Conservation (phyloP, 257 asterid genomes). For the Fraxinus pennsylvanica region DNA sequence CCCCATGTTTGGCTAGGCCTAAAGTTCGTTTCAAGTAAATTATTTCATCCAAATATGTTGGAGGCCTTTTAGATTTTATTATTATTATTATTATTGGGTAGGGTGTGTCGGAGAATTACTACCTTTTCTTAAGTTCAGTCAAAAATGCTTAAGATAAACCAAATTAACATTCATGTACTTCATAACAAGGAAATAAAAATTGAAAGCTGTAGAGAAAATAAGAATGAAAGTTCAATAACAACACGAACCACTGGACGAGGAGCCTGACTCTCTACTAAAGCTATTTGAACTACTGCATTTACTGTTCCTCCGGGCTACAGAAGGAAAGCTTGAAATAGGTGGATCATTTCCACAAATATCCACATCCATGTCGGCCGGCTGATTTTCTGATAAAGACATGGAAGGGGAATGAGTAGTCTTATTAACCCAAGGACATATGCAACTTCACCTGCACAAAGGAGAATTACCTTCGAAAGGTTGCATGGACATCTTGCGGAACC, state of each 20-base stretch:
- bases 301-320: conserved; percentile 48
- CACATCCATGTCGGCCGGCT: conserved; percentile 59
- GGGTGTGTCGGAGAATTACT: too few species aligned
- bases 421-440: neutral
- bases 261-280: conserved; percentile 72
- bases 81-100: too few species aligned
- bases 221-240: neutral
- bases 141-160: too few species aligned
- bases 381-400: conserved; percentile 23
- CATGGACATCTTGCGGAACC: conserved; percentile 47
- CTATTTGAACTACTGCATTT: conserved; percentile 68
- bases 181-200: too few species aligned
- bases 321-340: conserved; percentile 59
- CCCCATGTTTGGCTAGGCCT: too few species aligned
- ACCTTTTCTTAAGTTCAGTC: too few species aligned
- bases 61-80: too few species aligned
- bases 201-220: too few species aligned
- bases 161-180: too few species aligned
- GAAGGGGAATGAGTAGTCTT: too few species aligned
- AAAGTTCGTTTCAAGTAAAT: too few species aligned
- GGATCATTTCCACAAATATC: conserved; percentile 78
- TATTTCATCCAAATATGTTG: too few species aligned
- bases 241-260: conserved; percentile 65
- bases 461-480: conserved; percentile 57
- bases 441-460: conserved; percentile 6